These are phyloP conservation scores for Waltergamsia citrina DNA, from an alignment of 2,329 filamentous ascomycete genomes.

Conservation along the genomic window DNA sequence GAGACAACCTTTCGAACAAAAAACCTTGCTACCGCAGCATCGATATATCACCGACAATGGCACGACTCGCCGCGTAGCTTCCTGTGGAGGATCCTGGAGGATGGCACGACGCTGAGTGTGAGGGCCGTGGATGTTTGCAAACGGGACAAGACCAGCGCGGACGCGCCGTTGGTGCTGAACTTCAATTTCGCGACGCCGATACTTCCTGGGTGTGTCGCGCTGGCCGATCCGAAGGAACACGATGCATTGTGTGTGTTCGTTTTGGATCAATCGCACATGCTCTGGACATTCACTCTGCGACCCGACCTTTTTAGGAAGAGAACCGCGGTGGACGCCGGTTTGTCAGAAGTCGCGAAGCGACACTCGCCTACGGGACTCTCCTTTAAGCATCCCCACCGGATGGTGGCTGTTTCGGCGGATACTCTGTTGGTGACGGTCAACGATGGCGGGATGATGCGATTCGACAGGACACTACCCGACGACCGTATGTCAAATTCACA, in stretches of 20 bases:
- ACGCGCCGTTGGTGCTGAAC: conserved; percentile 67
- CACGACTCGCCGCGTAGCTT: conserved; percentile 74
- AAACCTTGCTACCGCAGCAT: conserved; percentile 68
- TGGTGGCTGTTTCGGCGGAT: conserved; percentile 64
- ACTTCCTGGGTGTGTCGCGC: conserved; percentile 66
- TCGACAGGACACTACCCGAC: conserved; percentile 49
- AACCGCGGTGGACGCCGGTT: conserved; percentile 59
- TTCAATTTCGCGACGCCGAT: conserved; percentile 69
- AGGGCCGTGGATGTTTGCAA: conserved; percentile 74
- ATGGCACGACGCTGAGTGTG: conserved; percentile 71
- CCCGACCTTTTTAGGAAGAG: conserved; percentile 72
- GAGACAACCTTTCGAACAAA: conserved; percentile 64
- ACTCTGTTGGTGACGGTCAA: conserved; percentile 74
- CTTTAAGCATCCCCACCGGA: conserved; percentile 71
- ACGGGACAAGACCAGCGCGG: conserved; percentile 46
- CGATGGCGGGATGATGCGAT: conserved; percentile 64
- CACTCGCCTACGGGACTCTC: conserved; percentile 64
- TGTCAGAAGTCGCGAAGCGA: conserved; percentile 69
- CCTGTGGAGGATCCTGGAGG: conserved; percentile 81
- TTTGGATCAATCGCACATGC: conserved; percentile 65
- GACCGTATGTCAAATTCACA: conserved; percentile 28
- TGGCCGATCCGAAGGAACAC: conserved; percentile 70
- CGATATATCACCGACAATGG: conserved; percentile 74
- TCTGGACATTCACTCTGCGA: conserved; percentile 77
- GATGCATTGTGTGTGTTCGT: conserved; percentile 73